These are phyloP conservation scores for Ceratobasidium sp. DNA, from an alignment of 1,284 basidiomycete genomes.

Conservation along the genomic window DNA sequence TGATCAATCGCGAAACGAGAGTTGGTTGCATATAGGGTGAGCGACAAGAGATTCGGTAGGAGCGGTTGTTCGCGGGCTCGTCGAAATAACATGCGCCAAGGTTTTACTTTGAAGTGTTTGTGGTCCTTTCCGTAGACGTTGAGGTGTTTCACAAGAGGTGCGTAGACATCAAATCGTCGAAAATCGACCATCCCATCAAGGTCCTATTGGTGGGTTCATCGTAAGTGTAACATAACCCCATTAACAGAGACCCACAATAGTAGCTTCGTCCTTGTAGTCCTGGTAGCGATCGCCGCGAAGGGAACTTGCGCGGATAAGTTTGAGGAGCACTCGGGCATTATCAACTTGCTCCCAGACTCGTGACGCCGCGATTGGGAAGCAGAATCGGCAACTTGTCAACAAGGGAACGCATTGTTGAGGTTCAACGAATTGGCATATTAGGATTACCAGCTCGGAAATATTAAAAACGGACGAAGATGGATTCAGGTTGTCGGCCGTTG, in stretches of 20 bases:
- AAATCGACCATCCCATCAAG: not conserved
- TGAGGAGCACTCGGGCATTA: not conserved
- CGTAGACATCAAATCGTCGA: conserved; percentile 1
- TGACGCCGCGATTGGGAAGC: not conserved
- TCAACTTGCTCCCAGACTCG: not conserved
- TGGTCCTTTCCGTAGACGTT: not conserved
- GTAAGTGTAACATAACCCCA: not conserved
- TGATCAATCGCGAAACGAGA: conserved; percentile 2
- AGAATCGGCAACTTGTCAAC: not conserved
- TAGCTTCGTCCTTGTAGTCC: not conserved
- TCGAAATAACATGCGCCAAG: not conserved
- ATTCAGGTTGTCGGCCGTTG: not conserved
- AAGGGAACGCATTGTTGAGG: not conserved
- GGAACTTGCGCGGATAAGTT: not conserved
- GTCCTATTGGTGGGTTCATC: not conserved
- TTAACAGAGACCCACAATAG: not conserved
- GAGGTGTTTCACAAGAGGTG: not conserved
- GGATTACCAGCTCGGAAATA: not conserved
- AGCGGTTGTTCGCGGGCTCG: conserved; percentile 4
- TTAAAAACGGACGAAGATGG: not conserved
- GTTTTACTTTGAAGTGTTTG: not conserved
- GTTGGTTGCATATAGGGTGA: not conserved
- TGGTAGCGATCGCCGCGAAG: not conserved
- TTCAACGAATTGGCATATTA: not conserved
- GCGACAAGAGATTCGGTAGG: conserved; percentile 1